Conservation (phyloP, 495 filamentous ascomycete species). For the Talaromyces ruber region DNA sequence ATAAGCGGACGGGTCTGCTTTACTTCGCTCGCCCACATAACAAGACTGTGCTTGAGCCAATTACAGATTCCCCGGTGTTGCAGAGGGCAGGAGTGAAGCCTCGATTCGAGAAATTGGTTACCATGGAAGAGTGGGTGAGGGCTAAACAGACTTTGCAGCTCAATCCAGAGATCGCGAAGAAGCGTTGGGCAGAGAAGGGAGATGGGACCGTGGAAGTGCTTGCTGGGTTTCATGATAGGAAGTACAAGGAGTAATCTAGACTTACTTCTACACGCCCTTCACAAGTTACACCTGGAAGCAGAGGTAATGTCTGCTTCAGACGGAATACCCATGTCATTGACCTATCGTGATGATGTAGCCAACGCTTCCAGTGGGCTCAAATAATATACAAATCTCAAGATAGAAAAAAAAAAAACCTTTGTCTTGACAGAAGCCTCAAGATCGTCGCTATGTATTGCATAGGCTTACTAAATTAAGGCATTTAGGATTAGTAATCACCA, state of each 20-base stretch:
- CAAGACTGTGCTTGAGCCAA: constrained; percentile 6
- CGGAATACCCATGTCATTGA: no score
- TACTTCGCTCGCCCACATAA: constrained; percentile 40
- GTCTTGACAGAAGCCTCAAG: no score
- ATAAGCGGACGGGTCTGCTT: constrained; percentile 38
- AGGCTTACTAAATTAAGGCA: no score
- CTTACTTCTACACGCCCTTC: neutral
- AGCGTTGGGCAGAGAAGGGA: constrained; percentile 3
- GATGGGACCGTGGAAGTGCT: constrained; percentile 4
- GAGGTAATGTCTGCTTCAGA: neutral
- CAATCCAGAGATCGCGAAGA: constrained; percentile 5
- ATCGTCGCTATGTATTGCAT: no score
- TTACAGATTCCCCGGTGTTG: constrained; percentile 4
- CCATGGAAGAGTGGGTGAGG: constrained; percentile 5
- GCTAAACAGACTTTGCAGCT: constrained; percentile 6
- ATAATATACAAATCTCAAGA: no score
- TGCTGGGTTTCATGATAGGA: constrained; percentile 2
- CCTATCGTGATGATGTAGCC: no score
- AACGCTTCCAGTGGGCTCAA: no score
- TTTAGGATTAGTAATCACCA: no score
- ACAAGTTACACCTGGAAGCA: neutral
- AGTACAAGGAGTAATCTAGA: neutral
- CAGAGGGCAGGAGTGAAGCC: neutral
- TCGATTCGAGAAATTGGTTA: constrained; percentile 3
- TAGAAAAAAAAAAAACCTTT: no score